Conservation (phyloP, 2,329 filamentous ascomycete species). For the Fusarium palustre region DNA sequence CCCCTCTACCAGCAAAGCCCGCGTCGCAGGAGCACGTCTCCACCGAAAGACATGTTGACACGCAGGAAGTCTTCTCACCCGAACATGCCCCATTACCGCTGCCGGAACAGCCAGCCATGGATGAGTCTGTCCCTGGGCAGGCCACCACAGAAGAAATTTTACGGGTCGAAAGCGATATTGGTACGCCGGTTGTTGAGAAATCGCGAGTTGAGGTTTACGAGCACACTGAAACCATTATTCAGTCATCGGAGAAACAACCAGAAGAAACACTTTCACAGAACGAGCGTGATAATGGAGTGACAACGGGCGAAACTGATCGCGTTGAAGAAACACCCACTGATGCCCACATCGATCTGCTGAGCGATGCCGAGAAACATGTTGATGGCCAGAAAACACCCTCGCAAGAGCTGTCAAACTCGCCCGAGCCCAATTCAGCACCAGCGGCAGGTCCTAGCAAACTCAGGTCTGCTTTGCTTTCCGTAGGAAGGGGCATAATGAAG, state of each 20-base stretch:
- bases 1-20: not conserved
- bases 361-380: not conserved
- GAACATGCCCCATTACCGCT: slow-evolving; percentile 5
- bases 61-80: not conserved
- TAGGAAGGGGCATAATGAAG: slow-evolving; percentile 25
- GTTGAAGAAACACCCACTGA: slow-evolving; percentile 33
- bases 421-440: slow-evolving; percentile 4
- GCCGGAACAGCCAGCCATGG: slow-evolving; percentile 12
- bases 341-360: slow-evolving; percentile 12
- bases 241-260: slow-evolving; percentile 34
- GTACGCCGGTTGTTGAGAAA: not conserved
- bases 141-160: not conserved
- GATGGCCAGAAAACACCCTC: slow-evolving; percentile 11
- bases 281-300: not conserved
- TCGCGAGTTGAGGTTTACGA: slow-evolving; percentile 27
- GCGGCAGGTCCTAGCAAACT: not conserved
- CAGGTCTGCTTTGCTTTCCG: slow-evolving; percentile 19
- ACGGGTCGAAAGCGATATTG: not conserved
- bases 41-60: not conserved
- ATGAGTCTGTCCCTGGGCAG: not conserved
- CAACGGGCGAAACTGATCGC: slow-evolving; percentile 13
- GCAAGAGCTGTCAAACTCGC: not conserved
- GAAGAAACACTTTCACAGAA: not conserved
- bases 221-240: slow-evolving; percentile 32
- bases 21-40: not conserved